A percentile compares a stretch with the other conserved stretches of the same genome.
Evolutionary conservation across 805 yeast genomes (phyloP).

Genomic region (Nakazawaea wyomingensis): DNA sequence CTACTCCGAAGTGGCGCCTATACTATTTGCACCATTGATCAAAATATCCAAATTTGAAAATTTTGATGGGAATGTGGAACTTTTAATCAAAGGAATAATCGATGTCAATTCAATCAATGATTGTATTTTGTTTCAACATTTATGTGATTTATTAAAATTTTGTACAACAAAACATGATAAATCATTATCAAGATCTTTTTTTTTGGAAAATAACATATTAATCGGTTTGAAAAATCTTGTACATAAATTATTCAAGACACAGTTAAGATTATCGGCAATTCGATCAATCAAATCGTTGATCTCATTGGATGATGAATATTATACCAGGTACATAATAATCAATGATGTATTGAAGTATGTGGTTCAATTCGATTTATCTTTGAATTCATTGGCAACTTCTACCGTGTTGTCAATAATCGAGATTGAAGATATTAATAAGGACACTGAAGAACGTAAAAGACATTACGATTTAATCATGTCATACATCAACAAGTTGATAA

Average conservation of each 20-base stretch:
- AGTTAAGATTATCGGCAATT: constrained; percentile 61
- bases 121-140: constrained; percentile 43
- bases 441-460: constrained; percentile 22
- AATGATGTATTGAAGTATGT: constrained; percentile 49
- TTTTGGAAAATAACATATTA: constrained; percentile 55
- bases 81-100: constrained; percentile 13
- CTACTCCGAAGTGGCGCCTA: constrained; percentile 40
- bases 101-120: constrained; percentile 24
- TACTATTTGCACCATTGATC: constrained; percentile 24
- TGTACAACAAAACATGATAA: constrained; percentile 63
- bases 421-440: constrained; percentile 21
- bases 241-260: constrained; percentile 34
- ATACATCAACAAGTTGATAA: constrained; percentile 22
- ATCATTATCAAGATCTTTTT: constrained; percentile 52
- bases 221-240: constrained; percentile 50
- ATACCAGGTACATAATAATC: constrained; percentile 51
- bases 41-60: constrained; percentile 13
- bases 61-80: constrained; percentile 5
- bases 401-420: constrained; percentile 63
- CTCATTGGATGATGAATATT: constrained; percentile 55
- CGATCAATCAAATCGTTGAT: constrained; percentile 64
- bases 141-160: constrained; percentile 69
- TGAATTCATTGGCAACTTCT: constrained; percentile 60
- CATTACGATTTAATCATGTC: constrained; percentile 27
- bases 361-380: constrained; percentile 32